Evolutionary conservation across 2,329 filamentous ascomycete species (phyloP), one percentile per base, ranked within the genome.

Genomic region (Alternaria sp.): DNA sequence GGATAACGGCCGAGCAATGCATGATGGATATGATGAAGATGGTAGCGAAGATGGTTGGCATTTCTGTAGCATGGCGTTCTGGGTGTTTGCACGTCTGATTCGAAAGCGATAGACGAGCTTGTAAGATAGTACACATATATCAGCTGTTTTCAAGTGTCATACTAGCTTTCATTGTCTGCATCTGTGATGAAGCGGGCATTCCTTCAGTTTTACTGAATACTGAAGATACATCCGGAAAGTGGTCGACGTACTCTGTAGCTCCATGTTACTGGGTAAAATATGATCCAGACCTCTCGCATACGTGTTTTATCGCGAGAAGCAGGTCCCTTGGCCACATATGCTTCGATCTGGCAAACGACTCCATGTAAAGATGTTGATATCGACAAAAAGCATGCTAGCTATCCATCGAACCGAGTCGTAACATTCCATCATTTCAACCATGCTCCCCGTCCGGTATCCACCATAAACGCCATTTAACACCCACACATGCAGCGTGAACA

Each of bases 51-150:
- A 48, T 48, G 11, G 30, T 39, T 51, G 47, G 47, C 26, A 55
- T 36, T 42, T 59, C 26, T 57, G 34, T 46, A 51, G 52, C 52
- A 51, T 18, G 58, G 54, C 48, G 54, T 61, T 59, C 11, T 55
- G 22, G 46, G n/a, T 55, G 14, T 57, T 49, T 46, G 41, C 39
- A 22, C 24, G 34, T 36, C 39, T 53, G 20, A 32, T 26, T 34
- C 46, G 24, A 28, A 30, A 44, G 39, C 18, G 20, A 42, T 41
- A 59, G 57, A 59, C 32, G 51, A 38, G 36, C 46, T 56, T 59
- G 44, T 51, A 56, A 44, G 32, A 56, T 59, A 59, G 30, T 39
- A 47, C 39, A 52, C 18, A 43, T 44, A 59, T 39, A 49, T 49
- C 44, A 59, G 30, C 30, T 51, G 38, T 49, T 59, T 59, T 48